Evolutionary conservation across 106 monocot species (phyloP), one percentile per base, ranked within the genome.

Genomic region (Vanilla planifolia): DNA sequence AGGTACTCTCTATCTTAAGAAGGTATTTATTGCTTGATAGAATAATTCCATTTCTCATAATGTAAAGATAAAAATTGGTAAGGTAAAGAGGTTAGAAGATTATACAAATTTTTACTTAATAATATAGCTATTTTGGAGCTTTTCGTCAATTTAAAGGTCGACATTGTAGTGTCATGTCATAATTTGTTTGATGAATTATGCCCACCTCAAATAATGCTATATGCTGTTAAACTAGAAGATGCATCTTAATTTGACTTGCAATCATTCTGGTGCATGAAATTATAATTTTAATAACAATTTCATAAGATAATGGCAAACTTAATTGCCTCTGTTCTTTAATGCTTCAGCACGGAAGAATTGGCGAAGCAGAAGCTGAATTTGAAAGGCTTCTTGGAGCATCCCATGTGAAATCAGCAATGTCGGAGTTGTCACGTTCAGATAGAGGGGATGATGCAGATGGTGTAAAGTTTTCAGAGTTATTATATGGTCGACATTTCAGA

Each of bases 331-430:
- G 16, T 32, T 53, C 22, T 5, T 53, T 15, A 16, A 15, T 53
- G 53, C 14, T 76, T 2, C 73, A 99, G 98, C 75, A 69, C 67
- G 98, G 92, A 46, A 77, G 85, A 78, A 62, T 85, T 71, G 69
- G 8, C 58, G 98, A 99, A 75, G 92, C 98, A 39, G 98, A 92
- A 77, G 68, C 47, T 51, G 72, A 85, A 55, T 85, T 99, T 67
- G 88, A 85, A 69, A 88, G 73, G 43, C 79, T 99, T 63, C 59
- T 99, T 44, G 98, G 98, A 46, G 77, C 48, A 32, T 33, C 64
- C 25, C 82, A 92, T 72, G 88, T 92, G 1, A 88, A 92, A 51
- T 67, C 77, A 50, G 88, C 92, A 70, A 67, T 99, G 33, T 71
- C 82, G 59, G 98, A 92, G 39, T 67, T 99, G 32, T 68, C 85